Evolutionary conservation across 441 rosid genomes (phyloP).

Genomic region (Adansonia madagascariensis): DNA sequence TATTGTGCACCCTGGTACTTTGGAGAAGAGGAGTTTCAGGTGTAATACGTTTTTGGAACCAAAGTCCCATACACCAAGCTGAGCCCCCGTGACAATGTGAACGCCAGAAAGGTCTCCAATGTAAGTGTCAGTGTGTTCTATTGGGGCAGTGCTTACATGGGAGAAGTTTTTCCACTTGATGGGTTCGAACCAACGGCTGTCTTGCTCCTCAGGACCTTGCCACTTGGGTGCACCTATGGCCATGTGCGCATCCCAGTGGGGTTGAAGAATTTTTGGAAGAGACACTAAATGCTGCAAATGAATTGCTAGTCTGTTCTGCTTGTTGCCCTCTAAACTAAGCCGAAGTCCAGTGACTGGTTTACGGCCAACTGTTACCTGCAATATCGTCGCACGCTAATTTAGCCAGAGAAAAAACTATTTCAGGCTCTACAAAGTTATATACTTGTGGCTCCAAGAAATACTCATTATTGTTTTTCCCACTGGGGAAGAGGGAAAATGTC

Average conservation of each 20-base stretch:
- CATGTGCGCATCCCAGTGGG: conserved; percentile 79
- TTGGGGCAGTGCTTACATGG: conserved; percentile 78
- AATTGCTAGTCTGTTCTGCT: conserved; percentile 67
- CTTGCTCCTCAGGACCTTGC: conserved; percentile 90
- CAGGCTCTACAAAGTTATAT: background rate
- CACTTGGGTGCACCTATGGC: conserved; percentile 85
- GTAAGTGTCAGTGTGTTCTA: conserved; percentile 65
- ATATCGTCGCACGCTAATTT: conserved; percentile 18
- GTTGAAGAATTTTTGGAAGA: conserved; percentile 77
- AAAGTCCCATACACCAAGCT: conserved; percentile 77
- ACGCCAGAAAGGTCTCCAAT: conserved; percentile 84
- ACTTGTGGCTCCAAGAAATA: background rate
- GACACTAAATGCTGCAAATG: conserved; percentile 77
- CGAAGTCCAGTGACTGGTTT: conserved; percentile 78
- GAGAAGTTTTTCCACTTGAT: conserved; percentile 89
- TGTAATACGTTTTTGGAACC: conserved; percentile 73
- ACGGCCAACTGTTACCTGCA: conserved; percentile 84
- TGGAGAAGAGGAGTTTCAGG: conserved; percentile 69
- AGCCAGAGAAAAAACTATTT: conserved; percentile 4
- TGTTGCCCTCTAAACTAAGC: conserved; percentile 70
- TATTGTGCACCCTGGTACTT: conserved; percentile 78
- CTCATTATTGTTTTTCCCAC: background rate
- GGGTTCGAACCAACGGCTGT: conserved; percentile 85
- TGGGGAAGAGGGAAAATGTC: background rate
- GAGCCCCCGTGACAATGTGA: conserved; percentile 80